Evolutionary conservation across 1,284 basidiomycete species (phyloP).

Genomic region (Sphaerobolus stellatus): DNA sequence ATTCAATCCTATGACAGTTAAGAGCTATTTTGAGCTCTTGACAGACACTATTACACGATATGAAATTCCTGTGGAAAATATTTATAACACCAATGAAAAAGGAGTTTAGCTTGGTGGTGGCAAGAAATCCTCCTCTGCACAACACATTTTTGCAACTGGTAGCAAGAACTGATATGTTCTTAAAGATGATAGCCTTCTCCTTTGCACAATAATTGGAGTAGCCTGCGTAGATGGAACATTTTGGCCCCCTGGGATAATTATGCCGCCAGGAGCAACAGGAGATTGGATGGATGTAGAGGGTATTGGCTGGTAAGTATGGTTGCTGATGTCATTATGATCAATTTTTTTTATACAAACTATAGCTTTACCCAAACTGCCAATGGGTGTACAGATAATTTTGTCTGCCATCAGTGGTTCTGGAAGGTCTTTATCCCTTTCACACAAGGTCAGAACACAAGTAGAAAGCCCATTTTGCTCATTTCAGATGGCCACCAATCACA

Average conservation of each 20-base stretch:
- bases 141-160: too few species aligned
- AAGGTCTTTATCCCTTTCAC: slow-evolving; percentile 34
- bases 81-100: not conserved
- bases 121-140: too few species aligned
- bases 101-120: not conserved
- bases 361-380: slow-evolving; percentile 30
- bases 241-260: too few species aligned
- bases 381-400: slow-evolving; percentile 41
- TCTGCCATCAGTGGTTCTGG: slow-evolving; percentile 35
- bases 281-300: too few species aligned
- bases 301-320: too few species aligned
- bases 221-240: too few species aligned
- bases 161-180: too few species aligned
- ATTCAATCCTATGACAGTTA: slow-evolving; percentile 25
- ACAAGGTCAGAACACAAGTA: slow-evolving; percentile 18
- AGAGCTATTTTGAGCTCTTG: not conserved
- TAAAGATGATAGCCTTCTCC: too few species aligned
- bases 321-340: too few species aligned
- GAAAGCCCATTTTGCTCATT: slow-evolving; percentile 22
- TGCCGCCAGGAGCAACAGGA: too few species aligned
- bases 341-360: too few species aligned
- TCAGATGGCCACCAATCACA: slow-evolving; percentile 30
- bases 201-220: too few species aligned
- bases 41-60: not conserved
- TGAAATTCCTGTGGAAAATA: not conserved